A percentile compares a stretch with the other conserved stretches of the same genome.
Conservation (phyloP, 1,284 basidiomycete genomes). For the Malassezia nana region DNA sequence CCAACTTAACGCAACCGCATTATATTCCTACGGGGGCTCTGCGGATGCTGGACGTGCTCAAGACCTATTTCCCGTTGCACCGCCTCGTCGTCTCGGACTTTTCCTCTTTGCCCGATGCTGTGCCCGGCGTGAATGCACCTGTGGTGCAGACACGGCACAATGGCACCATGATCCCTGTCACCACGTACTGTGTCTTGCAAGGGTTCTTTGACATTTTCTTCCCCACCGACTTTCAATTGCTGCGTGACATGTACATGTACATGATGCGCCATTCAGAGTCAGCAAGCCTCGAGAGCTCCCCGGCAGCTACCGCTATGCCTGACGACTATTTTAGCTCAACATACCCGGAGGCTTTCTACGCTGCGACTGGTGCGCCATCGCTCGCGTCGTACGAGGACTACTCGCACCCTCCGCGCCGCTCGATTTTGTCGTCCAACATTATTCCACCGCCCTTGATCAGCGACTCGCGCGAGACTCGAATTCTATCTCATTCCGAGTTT, state of each 20-base stretch:
- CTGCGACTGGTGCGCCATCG: neutral
- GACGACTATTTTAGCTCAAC: slow-evolving; percentile 3
- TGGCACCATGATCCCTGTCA: slow-evolving; percentile 67
- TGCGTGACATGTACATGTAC: slow-evolving; percentile 49
- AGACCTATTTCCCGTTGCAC: slow-evolving; percentile 76
- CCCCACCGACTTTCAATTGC: slow-evolving; percentile 77
- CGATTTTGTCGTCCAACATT: slow-evolving; percentile 5
- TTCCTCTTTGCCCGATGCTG: slow-evolving; percentile 70
- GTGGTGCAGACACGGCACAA: slow-evolving; percentile 89
- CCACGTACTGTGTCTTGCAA: slow-evolving; percentile 81
- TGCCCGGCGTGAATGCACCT: slow-evolving; percentile 73
- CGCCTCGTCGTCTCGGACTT: slow-evolving; percentile 89
- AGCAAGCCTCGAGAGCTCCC: neutral
- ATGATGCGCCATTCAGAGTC: slow-evolving; percentile 26
- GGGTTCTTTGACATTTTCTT: slow-evolving; percentile 99
- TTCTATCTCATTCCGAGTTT: slow-evolving; percentile 62
- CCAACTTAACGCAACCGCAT: slow-evolving; percentile 80
- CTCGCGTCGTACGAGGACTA: slow-evolving; percentile 9
- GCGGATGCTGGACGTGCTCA: slow-evolving; percentile 70
- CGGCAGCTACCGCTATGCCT: neutral
- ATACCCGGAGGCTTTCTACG: neutral
- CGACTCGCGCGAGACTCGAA: slow-evolving; percentile 3
- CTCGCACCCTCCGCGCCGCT: neutral
- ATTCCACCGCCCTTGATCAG: slow-evolving; percentile 11
- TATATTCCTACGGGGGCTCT: slow-evolving; percentile 89